These are phyloP conservation scores for Aquilaria malaccensis DNA, from an alignment of 345 rosid genomes.

Conservation along the genomic window DNA sequence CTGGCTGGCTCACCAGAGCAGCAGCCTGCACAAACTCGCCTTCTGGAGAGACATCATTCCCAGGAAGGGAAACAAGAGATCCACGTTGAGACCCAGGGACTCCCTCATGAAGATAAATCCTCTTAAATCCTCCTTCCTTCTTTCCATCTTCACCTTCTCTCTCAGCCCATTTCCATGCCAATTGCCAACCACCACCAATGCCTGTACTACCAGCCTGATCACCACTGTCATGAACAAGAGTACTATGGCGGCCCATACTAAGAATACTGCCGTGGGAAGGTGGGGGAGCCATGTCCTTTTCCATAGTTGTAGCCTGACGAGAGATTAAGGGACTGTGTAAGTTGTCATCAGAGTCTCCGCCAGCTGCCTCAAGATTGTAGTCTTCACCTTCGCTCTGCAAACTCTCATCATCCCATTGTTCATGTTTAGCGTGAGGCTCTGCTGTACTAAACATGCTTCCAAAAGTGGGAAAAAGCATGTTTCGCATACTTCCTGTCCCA, in stretches of 20 bases:
- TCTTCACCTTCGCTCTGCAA: slow-evolving; percentile 59
- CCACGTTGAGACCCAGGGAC: slow-evolving; percentile 66
- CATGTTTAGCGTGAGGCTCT: slow-evolving; percentile 46
- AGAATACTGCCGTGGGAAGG: slow-evolving; percentile 52
- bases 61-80: slow-evolving; percentile 68
- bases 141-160: slow-evolving; percentile 62
- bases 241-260: slow-evolving; percentile 65
- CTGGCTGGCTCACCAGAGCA: slow-evolving; percentile 77
- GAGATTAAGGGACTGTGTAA: slow-evolving; percentile 85
- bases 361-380: slow-evolving; percentile 47
- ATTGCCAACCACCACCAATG: slow-evolving; percentile 98
- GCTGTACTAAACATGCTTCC: slow-evolving; percentile 92
- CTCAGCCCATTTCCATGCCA: slow-evolving; percentile 83
- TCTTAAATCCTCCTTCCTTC: slow-evolving; percentile 76
- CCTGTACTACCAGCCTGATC: slow-evolving; percentile 62
- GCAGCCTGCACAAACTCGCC: slow-evolving; percentile 82
- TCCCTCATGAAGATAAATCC: slow-evolving; percentile 80
- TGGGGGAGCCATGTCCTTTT: slow-evolving; percentile 61
- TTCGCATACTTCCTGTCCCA: slow-evolving; percentile 64
- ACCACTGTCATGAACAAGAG: slow-evolving; percentile 54
- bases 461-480: slow-evolving; percentile 71
- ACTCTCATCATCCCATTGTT: slow-evolving; percentile 91
- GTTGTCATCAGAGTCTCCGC: slow-evolving; percentile 71
- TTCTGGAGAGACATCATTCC: slow-evolving; percentile 40
- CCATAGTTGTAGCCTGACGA: slow-evolving; percentile 77